A percentile compares a stretch with the other conserved stretches of the same genome.
phyloP scores from a whole-genome alignment of 495 filamentous ascomycete genomes.

The Peziza echinospora region DNA sequence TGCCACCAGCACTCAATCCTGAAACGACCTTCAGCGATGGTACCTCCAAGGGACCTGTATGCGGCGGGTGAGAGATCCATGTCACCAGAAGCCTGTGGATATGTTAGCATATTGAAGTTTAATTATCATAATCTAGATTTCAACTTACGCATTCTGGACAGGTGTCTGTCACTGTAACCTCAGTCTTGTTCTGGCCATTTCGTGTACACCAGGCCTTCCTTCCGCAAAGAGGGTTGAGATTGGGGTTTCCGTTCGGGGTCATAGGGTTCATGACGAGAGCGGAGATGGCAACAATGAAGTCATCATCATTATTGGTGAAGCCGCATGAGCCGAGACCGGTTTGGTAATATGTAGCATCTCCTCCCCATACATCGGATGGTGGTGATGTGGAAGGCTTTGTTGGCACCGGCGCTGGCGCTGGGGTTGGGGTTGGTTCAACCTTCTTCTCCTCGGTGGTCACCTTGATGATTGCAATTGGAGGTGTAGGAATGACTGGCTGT shows the following conservation, averaged over 20 bases:
- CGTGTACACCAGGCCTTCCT: constrained; percentile 1
- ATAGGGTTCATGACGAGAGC: constrained; percentile 9
- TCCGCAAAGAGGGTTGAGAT: constrained; percentile 24
- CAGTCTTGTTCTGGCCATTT: not conserved
- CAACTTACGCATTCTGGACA: constrained; percentile 14
- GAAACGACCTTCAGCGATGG: not conserved
- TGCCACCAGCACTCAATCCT: not conserved
- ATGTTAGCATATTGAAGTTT: constrained; percentile 1
- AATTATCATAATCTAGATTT: not conserved
- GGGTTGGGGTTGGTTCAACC: not conserved
- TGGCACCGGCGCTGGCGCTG: not conserved
- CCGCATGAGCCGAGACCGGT: constrained; percentile 27
- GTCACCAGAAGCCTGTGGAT: not conserved
- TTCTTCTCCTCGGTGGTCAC: not conserved
- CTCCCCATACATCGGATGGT: constrained; percentile 6
- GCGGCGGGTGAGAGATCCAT: constrained; percentile 7
- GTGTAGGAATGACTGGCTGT: not conserved
- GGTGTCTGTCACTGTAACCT: constrained; percentile 1
- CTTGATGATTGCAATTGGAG: not conserved
- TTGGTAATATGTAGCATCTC: constrained; percentile 25
- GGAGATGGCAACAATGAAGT: constrained; percentile 23
- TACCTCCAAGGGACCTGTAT: constrained; percentile 5
- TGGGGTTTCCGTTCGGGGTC: constrained; percentile 19
- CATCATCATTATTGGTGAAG: constrained; percentile 1
- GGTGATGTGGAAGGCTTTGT: not conserved